These are phyloP conservation scores for Colletotrichum tanaceti DNA, from an alignment of 2,329 filamentous ascomycete species.

Conservation along the genomic window DNA sequence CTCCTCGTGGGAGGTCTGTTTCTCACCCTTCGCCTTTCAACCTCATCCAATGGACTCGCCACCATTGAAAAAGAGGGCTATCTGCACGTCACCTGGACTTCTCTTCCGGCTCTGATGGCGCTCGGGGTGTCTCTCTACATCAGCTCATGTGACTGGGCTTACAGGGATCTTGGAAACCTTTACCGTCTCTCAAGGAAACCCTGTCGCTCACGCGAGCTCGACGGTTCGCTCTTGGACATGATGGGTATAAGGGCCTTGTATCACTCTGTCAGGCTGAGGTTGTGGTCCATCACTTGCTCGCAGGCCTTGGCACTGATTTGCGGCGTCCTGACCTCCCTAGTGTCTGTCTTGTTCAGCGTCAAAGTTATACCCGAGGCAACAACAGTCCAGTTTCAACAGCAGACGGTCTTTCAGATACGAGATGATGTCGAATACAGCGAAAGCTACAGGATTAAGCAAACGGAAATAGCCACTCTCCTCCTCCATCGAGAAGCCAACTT, in stretches of 20 bases:
- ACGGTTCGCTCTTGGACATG: slow-evolving; percentile 20
- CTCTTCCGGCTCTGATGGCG: slow-evolving; percentile 16
- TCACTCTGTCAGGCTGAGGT: background rate
- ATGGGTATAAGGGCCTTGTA: slow-evolving; percentile 13
- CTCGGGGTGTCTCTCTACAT: slow-evolving; percentile 17
- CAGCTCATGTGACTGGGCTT: slow-evolving; percentile 22
- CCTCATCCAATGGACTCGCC: slow-evolving; percentile 5
- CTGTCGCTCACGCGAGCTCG: slow-evolving; percentile 5
- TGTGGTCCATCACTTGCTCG: slow-evolving; percentile 16
- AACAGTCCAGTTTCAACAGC: background rate
- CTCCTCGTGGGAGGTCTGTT: slow-evolving; percentile 2
- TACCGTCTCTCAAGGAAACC: slow-evolving; percentile 11
- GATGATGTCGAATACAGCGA: background rate
- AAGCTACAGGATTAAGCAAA: background rate
- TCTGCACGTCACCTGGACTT: slow-evolving; percentile 27
- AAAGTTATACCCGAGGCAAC: slow-evolving; percentile 7
- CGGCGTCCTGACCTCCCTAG: slow-evolving; percentile 21
- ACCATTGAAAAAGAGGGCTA: slow-evolving; percentile 13
- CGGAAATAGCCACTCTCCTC: background rate
- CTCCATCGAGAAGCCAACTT: slow-evolving; percentile 3
- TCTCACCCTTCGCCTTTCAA: slow-evolving; percentile 2
- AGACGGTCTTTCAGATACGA: slow-evolving; percentile 10
- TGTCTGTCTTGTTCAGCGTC: slow-evolving; percentile 16
- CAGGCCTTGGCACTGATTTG: slow-evolving; percentile 25
- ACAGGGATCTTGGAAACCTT: slow-evolving; percentile 5